Base-by-base conservation (phyloP, 169 alveolate genomes). In the Blepharisma undulans region DNA sequence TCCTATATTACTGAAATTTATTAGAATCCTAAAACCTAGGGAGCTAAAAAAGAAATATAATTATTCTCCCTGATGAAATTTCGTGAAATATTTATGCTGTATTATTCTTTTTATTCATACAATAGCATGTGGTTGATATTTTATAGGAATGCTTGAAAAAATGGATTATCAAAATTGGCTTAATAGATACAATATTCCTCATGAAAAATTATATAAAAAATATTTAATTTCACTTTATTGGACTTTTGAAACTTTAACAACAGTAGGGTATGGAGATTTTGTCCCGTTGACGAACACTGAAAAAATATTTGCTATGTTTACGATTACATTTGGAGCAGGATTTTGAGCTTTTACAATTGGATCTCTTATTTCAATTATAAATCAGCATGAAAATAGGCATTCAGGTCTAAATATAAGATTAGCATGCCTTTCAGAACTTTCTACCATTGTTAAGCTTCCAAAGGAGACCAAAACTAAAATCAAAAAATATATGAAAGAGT, bases 251-350 rank as follows among this genome's bases (percentile, higher is more conserved):
- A 91, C 93, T 14, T 84, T 93, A 61, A 89, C 93, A 2, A 90
- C 95, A 29, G 93, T 93, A 18, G 95, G 95, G 0, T 93, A 93
- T 90, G 95, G 95, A 7, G 95, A 93, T 76, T 90, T 93, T 32
- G 87, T 91, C 48, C 90, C 93, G 19, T 90, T 71, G 80, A 82
- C 95, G 12, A 85, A 72, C 16, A 60, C 30, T 32, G 30, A 90
- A 79, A 90, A 91, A 89, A 84, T 92, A 88, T 78, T 34, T 76
- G 78, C 87, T 14, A 88, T 88, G 12, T 36, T 88, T 27, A 36
- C 76, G n/a, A 21, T 74, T 32, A 74, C 71, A 48, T 18, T 88
- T 74, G 92, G 92, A 25, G 87, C 77, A 10, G 92, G 87, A 8
- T 88, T 88, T 48, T 88, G 61, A 36, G 74, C 92, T 59, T 77